Conservation (phyloP, 345 rosid species). For the Draba incana region DNA sequence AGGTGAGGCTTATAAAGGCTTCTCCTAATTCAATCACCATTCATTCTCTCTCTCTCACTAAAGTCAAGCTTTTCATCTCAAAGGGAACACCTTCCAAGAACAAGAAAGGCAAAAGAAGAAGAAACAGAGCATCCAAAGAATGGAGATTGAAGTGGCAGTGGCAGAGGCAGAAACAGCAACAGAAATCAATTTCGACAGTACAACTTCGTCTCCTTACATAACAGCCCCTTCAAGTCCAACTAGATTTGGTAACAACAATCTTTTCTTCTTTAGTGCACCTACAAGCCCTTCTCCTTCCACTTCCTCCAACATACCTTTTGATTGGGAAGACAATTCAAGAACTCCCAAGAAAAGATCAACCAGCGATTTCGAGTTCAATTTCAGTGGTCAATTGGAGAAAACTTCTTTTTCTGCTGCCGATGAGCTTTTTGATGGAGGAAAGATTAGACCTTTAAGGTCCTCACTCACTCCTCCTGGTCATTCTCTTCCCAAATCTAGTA, state of each 20-base stretch:
- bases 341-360: constrained; percentile 33
- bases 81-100: constrained; percentile 38
- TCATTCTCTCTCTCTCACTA: constrained; percentile 22
- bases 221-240: constrained; percentile 99
- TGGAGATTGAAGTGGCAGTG: constrained; percentile 58
- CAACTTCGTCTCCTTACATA: constrained; percentile 84
- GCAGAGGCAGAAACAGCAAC: constrained; percentile 43
- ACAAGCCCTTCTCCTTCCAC: constrained; percentile 61
- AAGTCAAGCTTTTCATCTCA: constrained; percentile 34
- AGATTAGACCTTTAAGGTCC: constrained; percentile 69
- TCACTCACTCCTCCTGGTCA: constrained; percentile 44
- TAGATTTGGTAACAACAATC: constrained; percentile 55
- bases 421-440: constrained; percentile 88
- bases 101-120: constrained; percentile 32
- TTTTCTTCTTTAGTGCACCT: constrained; percentile 62
- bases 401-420: constrained; percentile 76
- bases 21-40: constrained; percentile 33
- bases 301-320: constrained; percentile 34
- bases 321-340: constrained; percentile 34
- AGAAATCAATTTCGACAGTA: constrained; percentile 82
- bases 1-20: constrained; percentile 56
- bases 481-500: constrained; percentile 52
- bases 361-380: constrained; percentile 65
- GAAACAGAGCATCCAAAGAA: constrained; percentile 12
- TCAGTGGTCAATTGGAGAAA: constrained; percentile 71